Conservation (phyloP, 768 basidiomycete species). For the Termitomyces sp. region DNA sequence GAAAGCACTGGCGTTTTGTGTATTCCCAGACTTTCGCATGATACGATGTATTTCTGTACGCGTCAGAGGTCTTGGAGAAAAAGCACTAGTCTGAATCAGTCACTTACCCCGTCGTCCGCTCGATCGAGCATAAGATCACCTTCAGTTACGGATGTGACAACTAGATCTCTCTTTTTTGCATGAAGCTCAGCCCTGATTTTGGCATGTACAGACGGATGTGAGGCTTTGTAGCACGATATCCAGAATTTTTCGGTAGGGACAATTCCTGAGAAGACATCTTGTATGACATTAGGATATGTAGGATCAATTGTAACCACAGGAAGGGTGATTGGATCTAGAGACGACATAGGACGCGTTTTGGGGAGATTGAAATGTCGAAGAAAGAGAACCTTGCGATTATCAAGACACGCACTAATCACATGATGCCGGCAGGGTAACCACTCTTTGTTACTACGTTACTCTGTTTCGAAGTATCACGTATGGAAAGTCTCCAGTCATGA, state of each 20-base stretch:
- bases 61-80: neutral
- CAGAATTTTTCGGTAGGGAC: conserved; percentile 60
- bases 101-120: conserved; percentile 19
- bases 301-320: conserved; percentile 57
- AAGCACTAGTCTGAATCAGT: neutral
- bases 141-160: conserved; percentile 40
- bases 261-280: conserved; percentile 55
- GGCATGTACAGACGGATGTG: conserved; percentile 54
- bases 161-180: conserved; percentile 43
- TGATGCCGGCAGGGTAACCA: neutral
- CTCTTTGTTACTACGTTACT: no score
- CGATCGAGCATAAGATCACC: conserved; percentile 38
- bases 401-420: neutral
- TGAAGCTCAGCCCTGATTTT: conserved; percentile 51
- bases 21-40: conserved; percentile 44
- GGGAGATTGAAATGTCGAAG: neutral
- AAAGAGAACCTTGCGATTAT: neutral
- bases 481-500: no score
- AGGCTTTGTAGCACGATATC: conserved; percentile 64
- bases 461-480: no score
- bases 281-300: conserved; percentile 51
- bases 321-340: conserved; percentile 19
- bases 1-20: conserved; percentile 39
- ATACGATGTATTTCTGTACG: conserved; percentile 33
- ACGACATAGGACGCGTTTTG: neutral